Evolutionary conservation across 2,329 filamentous ascomycete species (phyloP), one percentile per base, ranked within the genome.

Genomic region (Trichoderma gracile): DNA sequence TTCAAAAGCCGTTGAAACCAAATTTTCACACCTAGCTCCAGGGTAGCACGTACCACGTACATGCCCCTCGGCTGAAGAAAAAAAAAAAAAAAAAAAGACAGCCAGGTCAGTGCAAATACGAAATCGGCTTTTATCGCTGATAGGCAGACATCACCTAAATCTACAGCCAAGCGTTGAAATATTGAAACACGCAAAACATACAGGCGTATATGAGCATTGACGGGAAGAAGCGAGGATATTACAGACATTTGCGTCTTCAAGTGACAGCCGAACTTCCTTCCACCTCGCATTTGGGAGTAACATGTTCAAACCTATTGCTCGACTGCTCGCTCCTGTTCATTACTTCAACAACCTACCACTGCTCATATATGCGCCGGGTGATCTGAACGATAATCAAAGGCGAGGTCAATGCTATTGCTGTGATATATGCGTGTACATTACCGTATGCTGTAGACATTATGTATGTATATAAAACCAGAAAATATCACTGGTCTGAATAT

Each of bases 371-470:
- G 21, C 45, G 54, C 40, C 15, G 23, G 2, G 6, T 15, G n/a
- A 45, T 23, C 1, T 42, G 1, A 25, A 38, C 33, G 10, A 30
- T 33, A 3, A 9, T 7, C 6, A 6, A 53, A 12, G 8, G n/a
- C n/a, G 8, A 50, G 17, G 12, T 38, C 27, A 15, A 17, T 53
- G 40, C 45, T 25, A 53, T 54, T 23, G 33, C 33, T 38, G 12
- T 38, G 30, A 53, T 19, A n/a, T 45, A 46, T 46, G 49, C 33
- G 25, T 62, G 45, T 19, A 62, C 40, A 62, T 54, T 46, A 62
- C n/a, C 38, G 42, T 38, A 49, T 40, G 27, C 27, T 23, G 19
- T 58, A 38, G 19, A 58, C 30, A 58, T 49, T 58, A 62, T 25
- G n/a, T 25, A 62, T 25, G n/a, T 25, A 46, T 43, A 43, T 27